A percentile compares a stretch with the other conserved stretches of the same genome.
Conservation (phyloP, 163 green algal genomes). For the Scenedesmus sp. region DNA sequence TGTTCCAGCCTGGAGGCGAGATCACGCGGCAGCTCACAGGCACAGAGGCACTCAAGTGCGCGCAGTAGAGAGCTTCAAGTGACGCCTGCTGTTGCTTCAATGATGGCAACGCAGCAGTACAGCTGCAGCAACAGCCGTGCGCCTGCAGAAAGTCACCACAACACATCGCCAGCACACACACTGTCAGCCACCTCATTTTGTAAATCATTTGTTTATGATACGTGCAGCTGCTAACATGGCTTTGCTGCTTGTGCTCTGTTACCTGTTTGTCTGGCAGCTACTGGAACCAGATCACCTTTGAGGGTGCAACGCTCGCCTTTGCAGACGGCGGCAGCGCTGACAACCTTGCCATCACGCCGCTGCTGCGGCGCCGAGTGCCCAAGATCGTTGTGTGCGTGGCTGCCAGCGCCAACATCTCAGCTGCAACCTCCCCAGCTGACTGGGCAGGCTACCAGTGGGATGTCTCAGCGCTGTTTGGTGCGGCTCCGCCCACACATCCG, state of each 20-base stretch:
- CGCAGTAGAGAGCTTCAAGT: neutral
- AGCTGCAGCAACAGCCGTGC: too few species aligned
- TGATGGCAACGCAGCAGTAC: too few species aligned
- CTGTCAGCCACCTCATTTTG: too few species aligned
- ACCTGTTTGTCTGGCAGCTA: neutral
- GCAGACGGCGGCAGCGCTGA: slow-evolving; percentile 50
- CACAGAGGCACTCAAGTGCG: slow-evolving; percentile 52
- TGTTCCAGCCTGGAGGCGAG: slow-evolving; percentile 21
- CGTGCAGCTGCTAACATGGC: too few species aligned
- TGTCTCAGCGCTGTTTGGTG: slow-evolving; percentile 56
- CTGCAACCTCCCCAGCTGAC: slow-evolving; percentile 16
- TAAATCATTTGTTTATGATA: too few species aligned
- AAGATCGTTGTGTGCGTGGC: slow-evolving; percentile 47
- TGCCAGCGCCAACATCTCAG: neutral
- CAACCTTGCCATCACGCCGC: slow-evolving; percentile 57
- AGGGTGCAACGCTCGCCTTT: slow-evolving; percentile 43
- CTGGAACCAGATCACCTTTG: slow-evolving; percentile 47
- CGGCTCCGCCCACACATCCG: slow-evolving; percentile 26
- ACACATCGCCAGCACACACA: too few species aligned
- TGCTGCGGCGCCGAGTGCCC: slow-evolving; percentile 51
- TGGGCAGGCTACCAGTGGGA: slow-evolving; percentile 54
- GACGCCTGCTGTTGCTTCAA: too few species aligned
- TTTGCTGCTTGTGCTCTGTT: neutral
- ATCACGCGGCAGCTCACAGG: slow-evolving; percentile 46
- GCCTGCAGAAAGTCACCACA: too few species aligned